These are phyloP conservation scores for Mrakiaceae sp. DNA, from an alignment of 1,284 basidiomycete genomes.

Conservation along the genomic window DNA sequence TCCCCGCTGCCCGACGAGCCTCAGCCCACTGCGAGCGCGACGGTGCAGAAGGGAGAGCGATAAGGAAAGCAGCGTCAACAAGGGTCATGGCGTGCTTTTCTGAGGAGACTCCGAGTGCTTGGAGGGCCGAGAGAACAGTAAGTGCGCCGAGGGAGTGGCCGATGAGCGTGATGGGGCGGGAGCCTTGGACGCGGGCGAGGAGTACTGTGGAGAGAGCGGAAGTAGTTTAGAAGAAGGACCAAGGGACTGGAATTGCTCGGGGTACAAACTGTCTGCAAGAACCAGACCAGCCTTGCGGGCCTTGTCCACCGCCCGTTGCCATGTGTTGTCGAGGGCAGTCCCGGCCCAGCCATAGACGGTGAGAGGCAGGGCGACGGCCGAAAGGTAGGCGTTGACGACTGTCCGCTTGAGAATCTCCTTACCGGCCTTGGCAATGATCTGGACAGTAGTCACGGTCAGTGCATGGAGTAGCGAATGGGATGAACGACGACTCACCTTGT, in stretches of 20 bases:
- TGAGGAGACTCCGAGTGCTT: conserved; percentile 35
- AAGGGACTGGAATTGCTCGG: too few species aligned
- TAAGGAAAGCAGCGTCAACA: conserved; percentile 42
- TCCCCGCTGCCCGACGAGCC: conserved; percentile 36
- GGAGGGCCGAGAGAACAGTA: conserved; percentile 41
- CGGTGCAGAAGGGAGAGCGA: conserved; percentile 41
- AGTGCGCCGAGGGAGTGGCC: conserved; percentile 44
- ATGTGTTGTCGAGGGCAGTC: conserved; percentile 35
- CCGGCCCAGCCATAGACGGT: conserved; percentile 25
- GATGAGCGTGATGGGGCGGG: conserved; percentile 42
- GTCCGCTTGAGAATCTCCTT: conserved; percentile 45
- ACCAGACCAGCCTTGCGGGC: conserved; percentile 42
- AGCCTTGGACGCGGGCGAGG: conserved; percentile 43
- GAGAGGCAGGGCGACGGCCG: conserved; percentile 42
- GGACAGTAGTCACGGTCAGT: conserved; percentile 21
- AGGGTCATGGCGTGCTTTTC: conserved; percentile 31
- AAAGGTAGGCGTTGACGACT: conserved; percentile 41
- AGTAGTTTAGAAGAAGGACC: too few species aligned
- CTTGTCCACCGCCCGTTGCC: conserved; percentile 37
- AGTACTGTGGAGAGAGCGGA: conserved; percentile 26
- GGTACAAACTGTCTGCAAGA: conserved; percentile 36
- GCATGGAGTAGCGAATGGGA: not conserved
- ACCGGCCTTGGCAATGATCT: conserved; percentile 35
- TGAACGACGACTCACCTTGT: conserved; percentile 22
- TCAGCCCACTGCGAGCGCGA: conserved; percentile 36